Percentiles rank a stretch among this genome's conserved stretches.
Evolutionary conservation across 805 yeast genomes (phyloP).

Genomic region (Saccharomycopsis capsularis): DNA sequence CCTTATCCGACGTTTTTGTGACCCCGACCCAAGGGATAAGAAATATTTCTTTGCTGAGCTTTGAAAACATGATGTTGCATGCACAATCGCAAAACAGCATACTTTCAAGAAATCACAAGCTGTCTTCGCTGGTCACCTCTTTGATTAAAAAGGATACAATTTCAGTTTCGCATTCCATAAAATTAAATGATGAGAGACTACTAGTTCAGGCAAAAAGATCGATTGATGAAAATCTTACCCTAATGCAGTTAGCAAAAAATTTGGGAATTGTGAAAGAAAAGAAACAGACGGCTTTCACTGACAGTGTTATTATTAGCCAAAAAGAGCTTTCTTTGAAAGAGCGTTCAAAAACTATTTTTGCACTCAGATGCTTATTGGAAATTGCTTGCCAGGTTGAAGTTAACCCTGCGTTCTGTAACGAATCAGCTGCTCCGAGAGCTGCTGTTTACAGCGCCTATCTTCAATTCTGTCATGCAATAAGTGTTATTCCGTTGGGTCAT

Average conservation of each 20-base stretch:
- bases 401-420: conserved; percentile 27
- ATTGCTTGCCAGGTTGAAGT: background rate
- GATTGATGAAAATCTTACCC: background rate
- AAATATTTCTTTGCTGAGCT: background rate
- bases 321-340: background rate
- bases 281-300: background rate
- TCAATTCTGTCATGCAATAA: conserved; percentile 33
- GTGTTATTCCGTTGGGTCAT: conserved; percentile 50
- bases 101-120: background rate
- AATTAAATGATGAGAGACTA: background rate
- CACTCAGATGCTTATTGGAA: conserved; percentile 11
- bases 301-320: background rate
- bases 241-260: background rate
- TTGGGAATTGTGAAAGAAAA: background rate
- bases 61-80: background rate
- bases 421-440: conserved; percentile 35
- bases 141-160: too few species aligned
- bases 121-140: too few species aligned
- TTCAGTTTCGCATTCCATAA: too few species aligned
- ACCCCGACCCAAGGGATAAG: background rate
- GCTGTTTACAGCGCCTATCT: conserved; percentile 37
- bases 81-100: background rate
- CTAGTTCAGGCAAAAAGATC: background rate
- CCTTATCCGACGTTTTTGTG: too few species aligned
- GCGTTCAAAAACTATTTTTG: conserved; percentile 8